Base-by-base conservation (phyloP, 2,329 filamentous ascomycete genomes). In the Monosporascus sp. region DNA sequence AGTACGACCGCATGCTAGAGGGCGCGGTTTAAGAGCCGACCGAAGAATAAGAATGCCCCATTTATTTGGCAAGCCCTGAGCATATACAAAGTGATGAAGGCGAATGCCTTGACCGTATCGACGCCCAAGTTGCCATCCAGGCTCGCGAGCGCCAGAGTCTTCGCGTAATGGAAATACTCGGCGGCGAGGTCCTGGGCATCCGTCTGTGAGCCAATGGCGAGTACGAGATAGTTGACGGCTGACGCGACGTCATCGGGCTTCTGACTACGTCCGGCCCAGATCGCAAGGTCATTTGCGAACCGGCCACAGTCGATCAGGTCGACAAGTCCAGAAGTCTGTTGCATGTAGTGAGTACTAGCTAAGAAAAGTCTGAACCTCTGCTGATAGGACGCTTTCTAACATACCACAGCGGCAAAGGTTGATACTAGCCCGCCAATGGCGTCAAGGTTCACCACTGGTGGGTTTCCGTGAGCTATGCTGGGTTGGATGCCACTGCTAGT, bases 11-110 rank as follows among this genome's bases (percentile, higher is more conserved):
- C 4, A 14, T 18, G 18, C 39, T 42, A 42, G 2, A 2, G 5
- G 6, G 6, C 3, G 11, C 11, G 2, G 25, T 18, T 25, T 14
- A n/a, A 22, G 17, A 1, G 38, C 57, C 36, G 41, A 61, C 61
- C 79, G 18, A 81, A 80, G 61, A 80, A 77, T 2, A 82, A 61
- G 47, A 80, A 82, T 0, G 76, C 76, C 1, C 76, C 76, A 52
- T 80, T 81, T 60, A 81, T 79, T 60, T 81, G 78, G 50, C 77
- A 80, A 3, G 78, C 73, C 27, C 75, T 74, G 3, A 81, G 74
- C 74, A 80, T 80, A 64, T 80, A 80, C 7, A 81, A 57, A 0
- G 77, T 79, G 37, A 80, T 68, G 15, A 81, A 70, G 0, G 74
- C 67, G 39, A 80, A 80, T 0, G 72, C 73, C 55, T 80, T 77